Conservation (phyloP, 352 stramenopile genomes). For the Pythium brassicae region DNA sequence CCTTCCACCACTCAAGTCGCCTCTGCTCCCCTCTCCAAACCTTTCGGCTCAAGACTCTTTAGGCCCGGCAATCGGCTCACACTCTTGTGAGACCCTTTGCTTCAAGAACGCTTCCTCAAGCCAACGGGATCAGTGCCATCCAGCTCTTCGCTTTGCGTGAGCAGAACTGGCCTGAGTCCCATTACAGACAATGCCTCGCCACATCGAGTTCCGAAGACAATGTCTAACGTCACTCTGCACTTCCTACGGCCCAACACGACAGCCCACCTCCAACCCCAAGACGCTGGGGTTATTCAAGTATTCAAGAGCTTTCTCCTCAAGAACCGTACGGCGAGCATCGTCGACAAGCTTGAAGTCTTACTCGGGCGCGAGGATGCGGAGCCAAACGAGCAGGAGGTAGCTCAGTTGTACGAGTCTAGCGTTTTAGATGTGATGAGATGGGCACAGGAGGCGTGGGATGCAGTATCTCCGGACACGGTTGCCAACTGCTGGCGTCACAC, state of each 20-base stretch:
- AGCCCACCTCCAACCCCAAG: not conserved
- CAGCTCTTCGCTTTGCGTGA: not conserved
- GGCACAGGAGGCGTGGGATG: not conserved
- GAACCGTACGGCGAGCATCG: not conserved
- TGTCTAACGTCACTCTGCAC: constrained; percentile 3
- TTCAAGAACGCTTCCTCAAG: no score
- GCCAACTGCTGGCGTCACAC: no score
- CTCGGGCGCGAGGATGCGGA: not conserved
- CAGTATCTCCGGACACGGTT: not conserved
- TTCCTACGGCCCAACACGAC: constrained; percentile 1
- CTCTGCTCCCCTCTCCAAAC: no score
- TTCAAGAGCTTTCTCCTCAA: constrained; percentile 4
- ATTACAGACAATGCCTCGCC: constrained; percentile 1
- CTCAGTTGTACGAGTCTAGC: not conserved
- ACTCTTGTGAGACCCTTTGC: no score
- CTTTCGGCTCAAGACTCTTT: no score
- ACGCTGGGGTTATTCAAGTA: constrained; percentile 1
- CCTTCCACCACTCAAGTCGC: no score
- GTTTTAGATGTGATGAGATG: not conserved
- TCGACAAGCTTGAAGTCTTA: not conserved
- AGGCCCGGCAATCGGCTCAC: no score
- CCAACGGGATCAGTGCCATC: no score
- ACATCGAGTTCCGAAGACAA: not conserved
- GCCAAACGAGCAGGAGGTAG: not conserved
- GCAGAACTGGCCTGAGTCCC: not conserved